Base-by-base conservation (phyloP, 306 rosid species). In the Hylodesmum podocarpum region DNA sequence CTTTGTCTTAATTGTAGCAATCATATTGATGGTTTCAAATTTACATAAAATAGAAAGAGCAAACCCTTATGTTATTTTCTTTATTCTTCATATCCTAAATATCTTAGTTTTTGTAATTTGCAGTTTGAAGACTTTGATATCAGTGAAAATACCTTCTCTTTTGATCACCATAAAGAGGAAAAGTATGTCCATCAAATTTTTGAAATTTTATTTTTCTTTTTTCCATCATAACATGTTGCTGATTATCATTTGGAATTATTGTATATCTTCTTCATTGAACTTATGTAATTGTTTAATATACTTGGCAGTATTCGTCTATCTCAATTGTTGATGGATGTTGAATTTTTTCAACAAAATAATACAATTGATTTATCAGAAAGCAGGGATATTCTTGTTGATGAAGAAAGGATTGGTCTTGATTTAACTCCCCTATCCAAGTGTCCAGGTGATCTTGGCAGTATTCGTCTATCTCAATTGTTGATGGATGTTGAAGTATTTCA, bases 61-160 rank as follows among this genome's bases (percentile, higher is more conserved):
- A 37, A 37, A 36, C 4, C 31, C 27, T 16, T n/a, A 28, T 69
- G 19, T 43, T 69, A 21, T 80, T 14, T 66, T 44, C 40, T 70
- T 50, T 8, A 69, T 46, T 79, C 47, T 27, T 21, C 62, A 55
- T 47, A 44, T 61, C 27, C 66, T 62, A 13, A 64, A 58, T 37
- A 65, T 77, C 68, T 66, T 46, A 19, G 49, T 9, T 65, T 53
- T 54, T 80, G 33, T 74, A 41, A 79, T 75, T 29, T 80, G 83
- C 93, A 90, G 81, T 83, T 41, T 75, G 88, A 85, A 77, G 91
- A 86, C 57, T 76, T 85, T 82, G 83, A 79, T 78, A 51, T 73
- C 15, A 40, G 83, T 34, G 80, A 81, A 69, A 50, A 46, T 72
- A 53, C 80, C 58, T 36, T 21, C 75, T 58, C 75, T 64, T 64